These are phyloP conservation scores for Brettanomyces custersianus DNA, from an alignment of 805 yeast genomes.

Conservation along the genomic window DNA sequence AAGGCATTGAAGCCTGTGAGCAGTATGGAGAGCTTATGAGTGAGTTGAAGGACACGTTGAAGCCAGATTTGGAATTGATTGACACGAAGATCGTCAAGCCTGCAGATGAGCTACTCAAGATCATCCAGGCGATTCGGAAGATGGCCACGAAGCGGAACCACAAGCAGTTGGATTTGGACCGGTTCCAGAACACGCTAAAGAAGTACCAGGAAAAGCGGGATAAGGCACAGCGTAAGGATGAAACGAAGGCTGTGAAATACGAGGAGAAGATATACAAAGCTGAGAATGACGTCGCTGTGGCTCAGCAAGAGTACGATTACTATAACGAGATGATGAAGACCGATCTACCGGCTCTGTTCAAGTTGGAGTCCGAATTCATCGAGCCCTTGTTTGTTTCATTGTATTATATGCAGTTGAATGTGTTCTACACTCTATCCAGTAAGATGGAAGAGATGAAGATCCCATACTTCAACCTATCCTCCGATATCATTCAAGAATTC, in stretches of 20 bases:
- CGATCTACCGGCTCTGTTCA: conserved; percentile 82
- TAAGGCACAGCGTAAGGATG: conserved; percentile 61
- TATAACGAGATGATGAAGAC: conserved; percentile 89
- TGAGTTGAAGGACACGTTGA: conserved; percentile 75
- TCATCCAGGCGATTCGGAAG: conserved; percentile 76
- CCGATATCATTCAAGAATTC: conserved; percentile 80
- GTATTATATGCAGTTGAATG: conserved; percentile 96
- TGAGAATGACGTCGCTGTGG: conserved; percentile 82
- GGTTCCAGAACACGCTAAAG: conserved; percentile 60
- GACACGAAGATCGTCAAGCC: conserved; percentile 86
- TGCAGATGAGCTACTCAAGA: conserved; percentile 79
- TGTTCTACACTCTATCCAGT: conserved; percentile 84
- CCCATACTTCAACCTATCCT: conserved; percentile 83
- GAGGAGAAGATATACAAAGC: conserved; percentile 86
- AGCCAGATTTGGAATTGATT: conserved; percentile 89
- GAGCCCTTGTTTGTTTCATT: conserved; percentile 89
- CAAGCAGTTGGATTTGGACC: conserved; percentile 88
- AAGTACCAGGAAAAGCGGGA: conserved; percentile 80
- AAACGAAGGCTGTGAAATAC: conserved; percentile 2
- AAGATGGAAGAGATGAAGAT: conserved; percentile 95
- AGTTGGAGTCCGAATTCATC: conserved; percentile 84
- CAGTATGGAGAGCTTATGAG: conserved; percentile 82
- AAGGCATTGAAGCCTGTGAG: conserved; percentile 90
- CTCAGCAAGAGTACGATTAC: conserved; percentile 93
- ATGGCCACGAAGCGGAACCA: conserved; percentile 95